Conservation (phyloP, 2,329 filamentous ascomycete genomes). For the Chrysoporthe austroafricana region DNA sequence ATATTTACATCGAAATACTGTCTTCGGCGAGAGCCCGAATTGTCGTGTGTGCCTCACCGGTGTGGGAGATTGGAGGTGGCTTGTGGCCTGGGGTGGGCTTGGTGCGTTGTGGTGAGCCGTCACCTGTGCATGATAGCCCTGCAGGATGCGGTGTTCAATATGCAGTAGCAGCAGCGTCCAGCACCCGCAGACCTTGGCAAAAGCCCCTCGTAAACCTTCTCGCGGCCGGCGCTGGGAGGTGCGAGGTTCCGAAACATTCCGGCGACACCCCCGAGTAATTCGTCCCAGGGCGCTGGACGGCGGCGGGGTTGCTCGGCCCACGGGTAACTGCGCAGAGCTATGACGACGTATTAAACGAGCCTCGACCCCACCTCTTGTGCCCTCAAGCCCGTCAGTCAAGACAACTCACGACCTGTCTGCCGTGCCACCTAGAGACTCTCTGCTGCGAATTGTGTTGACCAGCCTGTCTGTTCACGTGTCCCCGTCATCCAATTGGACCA, state of each 20-base stretch:
- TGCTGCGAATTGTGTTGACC: background rate
- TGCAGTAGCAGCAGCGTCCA: no score
- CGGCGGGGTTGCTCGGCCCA: slow-evolving; percentile 14
- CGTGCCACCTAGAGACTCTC: background rate
- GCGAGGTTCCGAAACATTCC: slow-evolving; percentile 14
- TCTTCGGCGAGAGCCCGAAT: background rate
- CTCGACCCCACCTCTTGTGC: slow-evolving; percentile 18
- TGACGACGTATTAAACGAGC: slow-evolving; percentile 25
- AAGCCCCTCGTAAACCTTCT: no score
- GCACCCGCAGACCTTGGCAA: background rate
- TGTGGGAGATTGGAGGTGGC: no score
- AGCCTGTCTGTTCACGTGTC: background rate
- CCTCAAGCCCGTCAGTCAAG: background rate
- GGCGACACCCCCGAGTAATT: background rate
- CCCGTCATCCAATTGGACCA: background rate
- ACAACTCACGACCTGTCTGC: background rate
- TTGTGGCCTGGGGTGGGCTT: no score
- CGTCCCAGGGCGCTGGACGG: background rate
- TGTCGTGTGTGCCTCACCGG: no score
- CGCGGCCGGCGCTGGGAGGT: no score
- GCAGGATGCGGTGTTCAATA: background rate
- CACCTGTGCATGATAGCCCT: background rate
- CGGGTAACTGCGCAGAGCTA: slow-evolving; percentile 10
- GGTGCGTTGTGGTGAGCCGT: no score
- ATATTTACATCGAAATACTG: background rate